These are phyloP conservation scores for Termitomyces sp. DNA, from an alignment of 768 basidiomycete species.

Conservation along the genomic window DNA sequence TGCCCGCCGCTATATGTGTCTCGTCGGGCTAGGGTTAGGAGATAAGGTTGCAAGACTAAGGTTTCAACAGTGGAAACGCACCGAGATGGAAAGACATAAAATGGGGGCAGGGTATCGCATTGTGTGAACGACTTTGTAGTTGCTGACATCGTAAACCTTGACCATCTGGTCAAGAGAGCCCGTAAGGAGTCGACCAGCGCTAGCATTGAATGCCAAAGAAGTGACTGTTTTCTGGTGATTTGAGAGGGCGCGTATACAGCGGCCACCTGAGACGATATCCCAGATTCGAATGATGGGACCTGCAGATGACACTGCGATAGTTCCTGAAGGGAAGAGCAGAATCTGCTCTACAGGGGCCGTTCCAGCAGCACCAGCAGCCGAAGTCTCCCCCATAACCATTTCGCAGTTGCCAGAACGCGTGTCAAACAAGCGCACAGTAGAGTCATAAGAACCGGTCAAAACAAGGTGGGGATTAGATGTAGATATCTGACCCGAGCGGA, in stretches of 20 bases:
- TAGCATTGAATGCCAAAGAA: constrained; percentile 73
- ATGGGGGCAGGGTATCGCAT: constrained; percentile 97
- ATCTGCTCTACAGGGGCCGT: constrained; percentile 85
- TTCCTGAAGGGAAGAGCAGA: constrained; percentile 86
- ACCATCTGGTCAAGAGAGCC: constrained; percentile 97
- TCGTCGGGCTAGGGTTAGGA: constrained; percentile 71
- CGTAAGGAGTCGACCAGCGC: constrained; percentile 74
- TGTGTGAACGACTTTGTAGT: constrained; percentile 94
- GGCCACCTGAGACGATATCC: constrained; percentile 90
- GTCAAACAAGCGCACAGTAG: constrained; percentile 85
- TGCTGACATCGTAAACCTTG: constrained; percentile 94
- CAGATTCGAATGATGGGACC: constrained; percentile 92
- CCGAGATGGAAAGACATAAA: constrained; percentile 86
- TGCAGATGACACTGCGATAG: constrained; percentile 77
- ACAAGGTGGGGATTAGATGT: constrained; percentile 77
- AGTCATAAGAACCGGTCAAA: constrained; percentile 93
- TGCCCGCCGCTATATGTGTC: constrained; percentile 94
- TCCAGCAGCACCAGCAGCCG: constrained; percentile 22
- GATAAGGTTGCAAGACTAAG: constrained; percentile 7
- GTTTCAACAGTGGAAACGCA: constrained; percentile 30
- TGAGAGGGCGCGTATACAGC: constrained; percentile 84
- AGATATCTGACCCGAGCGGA: constrained; percentile 87
- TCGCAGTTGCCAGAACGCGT: constrained; percentile 77
- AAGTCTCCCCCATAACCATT: constrained; percentile 65
- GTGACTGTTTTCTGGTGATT: constrained; percentile 99